These are phyloP conservation scores for Aspergillus caelatus DNA, from an alignment of 2,329 filamentous ascomycete genomes.

Conservation along the genomic window DNA sequence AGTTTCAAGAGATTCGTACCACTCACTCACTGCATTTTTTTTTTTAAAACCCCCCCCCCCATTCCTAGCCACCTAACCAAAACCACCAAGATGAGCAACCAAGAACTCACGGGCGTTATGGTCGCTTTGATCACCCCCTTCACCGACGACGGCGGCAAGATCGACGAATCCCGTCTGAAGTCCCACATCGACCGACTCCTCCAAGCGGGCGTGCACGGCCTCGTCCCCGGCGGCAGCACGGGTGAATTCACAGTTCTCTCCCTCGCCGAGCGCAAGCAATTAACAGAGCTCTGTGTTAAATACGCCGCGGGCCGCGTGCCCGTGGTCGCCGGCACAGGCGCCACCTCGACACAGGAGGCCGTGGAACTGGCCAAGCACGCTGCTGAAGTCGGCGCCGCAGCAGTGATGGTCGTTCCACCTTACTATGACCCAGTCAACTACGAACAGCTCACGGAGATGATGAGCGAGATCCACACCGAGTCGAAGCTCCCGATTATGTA, in stretches of 20 bases:
- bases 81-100: conserved; percentile 13
- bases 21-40: background rate
- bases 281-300: conserved; percentile 40
- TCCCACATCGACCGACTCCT: conserved; percentile 52
- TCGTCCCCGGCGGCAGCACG: conserved; percentile 55
- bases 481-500: conserved; percentile 51
- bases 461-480: conserved; percentile 46
- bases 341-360: conserved; percentile 44
- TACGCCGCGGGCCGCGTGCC: conserved; percentile 31
- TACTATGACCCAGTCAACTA: conserved; percentile 52
- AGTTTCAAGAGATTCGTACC: background rate
- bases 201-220: conserved; percentile 50
- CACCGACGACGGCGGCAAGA: conserved; percentile 44
- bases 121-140: conserved; percentile 55
- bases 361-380: conserved; percentile 48
- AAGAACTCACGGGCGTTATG: conserved; percentile 45
- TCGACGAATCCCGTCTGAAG: conserved; percentile 45
- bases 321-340: conserved; percentile 41
- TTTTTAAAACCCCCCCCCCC: too few species aligned
- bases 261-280: conserved; percentile 49
- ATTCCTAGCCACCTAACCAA: background rate
- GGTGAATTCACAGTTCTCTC: conserved; percentile 54
- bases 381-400: conserved; percentile 42
- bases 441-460: conserved; percentile 42
- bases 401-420: conserved; percentile 54